Percentiles rank a stretch among this genome's conserved stretches.
These are phyloP conservation scores for Lodderomyces theae DNA, from an alignment of 1,139 yeast genomes.

Conservation along the genomic window DNA sequence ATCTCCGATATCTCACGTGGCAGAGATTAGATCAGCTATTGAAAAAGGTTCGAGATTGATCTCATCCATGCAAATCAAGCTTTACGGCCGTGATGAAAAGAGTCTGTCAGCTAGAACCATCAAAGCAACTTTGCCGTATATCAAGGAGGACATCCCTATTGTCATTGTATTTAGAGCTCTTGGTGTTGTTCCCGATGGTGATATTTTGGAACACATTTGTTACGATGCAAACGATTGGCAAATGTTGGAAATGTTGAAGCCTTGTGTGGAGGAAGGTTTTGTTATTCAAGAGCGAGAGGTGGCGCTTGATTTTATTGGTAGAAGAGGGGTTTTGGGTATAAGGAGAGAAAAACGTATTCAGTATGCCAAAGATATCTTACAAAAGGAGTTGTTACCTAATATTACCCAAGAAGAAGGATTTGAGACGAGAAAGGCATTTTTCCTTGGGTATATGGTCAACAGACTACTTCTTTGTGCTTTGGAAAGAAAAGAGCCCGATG, in stretches of 20 bases:
- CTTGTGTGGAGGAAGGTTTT: constrained; percentile 98
- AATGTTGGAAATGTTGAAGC: constrained; percentile 98
- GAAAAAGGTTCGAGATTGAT: constrained; percentile 96
- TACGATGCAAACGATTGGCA: constrained; percentile 98
- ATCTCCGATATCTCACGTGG: constrained; percentile 92
- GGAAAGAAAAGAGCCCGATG: constrained; percentile 97
- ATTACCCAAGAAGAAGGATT: constrained; percentile 97
- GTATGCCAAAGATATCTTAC: constrained; percentile 93
- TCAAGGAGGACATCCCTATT: constrained; percentile 94
- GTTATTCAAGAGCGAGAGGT: constrained; percentile 98
- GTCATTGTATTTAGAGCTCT: constrained; percentile 96
- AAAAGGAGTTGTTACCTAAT: constrained; percentile 93
- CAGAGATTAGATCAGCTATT: constrained; percentile 93
- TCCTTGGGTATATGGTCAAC: constrained; percentile 96
- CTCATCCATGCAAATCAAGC: constrained; percentile 89
- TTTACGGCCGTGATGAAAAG: constrained; percentile 79
- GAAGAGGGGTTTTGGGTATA: constrained; percentile 96
- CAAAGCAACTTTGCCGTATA: constrained; percentile 93
- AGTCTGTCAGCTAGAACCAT: constrained; percentile 78
- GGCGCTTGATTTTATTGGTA: constrained; percentile 95
- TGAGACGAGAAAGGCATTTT: constrained; percentile 94
- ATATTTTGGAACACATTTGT: constrained; percentile 95
- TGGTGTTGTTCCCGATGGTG: constrained; percentile 99
- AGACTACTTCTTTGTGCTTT: constrained; percentile 90
- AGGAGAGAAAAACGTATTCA: constrained; percentile 97